A percentile compares a stretch with the other conserved stretches of the same genome.
Evolutionary conservation across 2,329 filamentous ascomycete species (phyloP).

Genomic region (Shiraia bambusicola): DNA sequence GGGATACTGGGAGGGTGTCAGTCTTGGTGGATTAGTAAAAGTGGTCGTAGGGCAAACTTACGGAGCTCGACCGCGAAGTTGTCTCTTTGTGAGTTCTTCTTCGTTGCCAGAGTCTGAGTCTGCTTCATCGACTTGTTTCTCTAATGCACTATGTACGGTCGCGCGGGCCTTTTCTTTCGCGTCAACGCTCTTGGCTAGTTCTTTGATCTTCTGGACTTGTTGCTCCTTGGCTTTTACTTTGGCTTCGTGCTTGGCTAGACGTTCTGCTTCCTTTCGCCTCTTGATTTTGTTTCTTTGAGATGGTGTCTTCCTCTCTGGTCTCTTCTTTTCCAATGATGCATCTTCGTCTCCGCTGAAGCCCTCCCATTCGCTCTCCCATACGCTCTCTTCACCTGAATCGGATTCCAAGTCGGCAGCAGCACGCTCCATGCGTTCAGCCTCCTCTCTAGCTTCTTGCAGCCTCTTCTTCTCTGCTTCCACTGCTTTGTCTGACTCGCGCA

Average conservation of each 20-base stretch:
- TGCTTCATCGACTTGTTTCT: conserved; percentile 26
- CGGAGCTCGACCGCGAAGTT: conserved; percentile 65
- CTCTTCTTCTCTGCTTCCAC: conserved; percentile 77
- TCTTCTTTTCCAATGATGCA: conserved; percentile 69
- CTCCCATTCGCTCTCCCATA: conserved; percentile 84
- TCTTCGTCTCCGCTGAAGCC: conserved; percentile 52
- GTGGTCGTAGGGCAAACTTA: conserved; percentile 24
- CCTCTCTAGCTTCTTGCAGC: conserved; percentile 65
- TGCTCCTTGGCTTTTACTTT: conserved; percentile 71
- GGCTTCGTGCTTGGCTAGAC: conserved; percentile 71
- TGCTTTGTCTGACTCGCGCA: conserved; percentile 74
- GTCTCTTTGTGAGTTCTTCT: conserved; percentile 63
- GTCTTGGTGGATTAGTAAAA: neutral
- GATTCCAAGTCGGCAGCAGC: conserved; percentile 72
- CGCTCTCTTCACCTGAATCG: conserved; percentile 82
- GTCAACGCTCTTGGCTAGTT: conserved; percentile 65
- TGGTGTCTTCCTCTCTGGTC: conserved; percentile 80
- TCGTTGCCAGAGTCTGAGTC: conserved; percentile 40
- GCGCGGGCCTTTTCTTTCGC: conserved; percentile 56
- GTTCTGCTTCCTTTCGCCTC: conserved; percentile 84
- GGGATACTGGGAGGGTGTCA: conserved; percentile 58
- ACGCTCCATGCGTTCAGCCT: conserved; percentile 67
- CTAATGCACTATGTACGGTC: conserved; percentile 26
- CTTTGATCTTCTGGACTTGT: conserved; percentile 71
- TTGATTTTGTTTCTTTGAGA: conserved; percentile 85